A percentile compares a stretch with the other conserved stretches of the same genome.
Evolutionary conservation across 73 alveolate genomes (phyloP).

Genomic region (Diophrys appendiculata): DNA sequence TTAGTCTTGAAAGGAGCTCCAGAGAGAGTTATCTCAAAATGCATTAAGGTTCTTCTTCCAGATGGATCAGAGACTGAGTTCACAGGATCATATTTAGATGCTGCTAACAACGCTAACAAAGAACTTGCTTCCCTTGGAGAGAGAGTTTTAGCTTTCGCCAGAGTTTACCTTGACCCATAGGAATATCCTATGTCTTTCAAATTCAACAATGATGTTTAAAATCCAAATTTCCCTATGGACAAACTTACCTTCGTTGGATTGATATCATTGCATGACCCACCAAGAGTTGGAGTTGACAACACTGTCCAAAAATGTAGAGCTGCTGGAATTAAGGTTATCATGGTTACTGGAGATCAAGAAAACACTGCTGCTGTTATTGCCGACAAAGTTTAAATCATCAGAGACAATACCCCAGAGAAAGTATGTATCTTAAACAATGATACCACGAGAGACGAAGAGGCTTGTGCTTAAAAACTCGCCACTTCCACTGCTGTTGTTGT

Average conservation of each 20-base stretch:
- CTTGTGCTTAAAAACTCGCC: too few species aligned
- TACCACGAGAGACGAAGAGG: too few species aligned
- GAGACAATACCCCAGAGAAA: too few species aligned
- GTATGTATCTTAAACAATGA: too few species aligned
- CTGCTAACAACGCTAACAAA: slow-evolving; percentile 67
- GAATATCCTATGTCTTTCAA: slow-evolving; percentile 42
- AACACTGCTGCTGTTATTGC: slow-evolving; percentile 98
- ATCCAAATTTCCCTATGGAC: slow-evolving; percentile 67
- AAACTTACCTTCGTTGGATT: slow-evolving; percentile 82
- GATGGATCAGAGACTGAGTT: too few species aligned
- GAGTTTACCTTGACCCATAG: slow-evolving; percentile 43
- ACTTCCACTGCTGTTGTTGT: slow-evolving; percentile 73
- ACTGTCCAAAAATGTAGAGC: slow-evolving; percentile 77
- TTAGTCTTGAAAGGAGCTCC: slow-evolving; percentile 98
- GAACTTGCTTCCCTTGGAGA: slow-evolving; percentile 80
- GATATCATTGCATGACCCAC: slow-evolving; percentile 95
- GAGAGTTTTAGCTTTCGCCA: slow-evolving; percentile 88
- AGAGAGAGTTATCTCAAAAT: slow-evolving; percentile 86
- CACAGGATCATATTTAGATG: too few species aligned
- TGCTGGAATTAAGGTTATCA: slow-evolving; percentile 96
- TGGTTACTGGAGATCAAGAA: slow-evolving; percentile 98
- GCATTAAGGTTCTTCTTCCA: slow-evolving; percentile 42
- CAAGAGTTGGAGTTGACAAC: slow-evolving; percentile 82
- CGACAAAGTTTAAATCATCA: slow-evolving; percentile 64
- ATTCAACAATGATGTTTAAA: slow-evolving; percentile 51